Percentiles rank a stretch among this genome's conserved stretches.
These are phyloP conservation scores for Scedosporium apiospermum DNA, from an alignment of 2,329 filamentous ascomycete species.

Conservation along the genomic window DNA sequence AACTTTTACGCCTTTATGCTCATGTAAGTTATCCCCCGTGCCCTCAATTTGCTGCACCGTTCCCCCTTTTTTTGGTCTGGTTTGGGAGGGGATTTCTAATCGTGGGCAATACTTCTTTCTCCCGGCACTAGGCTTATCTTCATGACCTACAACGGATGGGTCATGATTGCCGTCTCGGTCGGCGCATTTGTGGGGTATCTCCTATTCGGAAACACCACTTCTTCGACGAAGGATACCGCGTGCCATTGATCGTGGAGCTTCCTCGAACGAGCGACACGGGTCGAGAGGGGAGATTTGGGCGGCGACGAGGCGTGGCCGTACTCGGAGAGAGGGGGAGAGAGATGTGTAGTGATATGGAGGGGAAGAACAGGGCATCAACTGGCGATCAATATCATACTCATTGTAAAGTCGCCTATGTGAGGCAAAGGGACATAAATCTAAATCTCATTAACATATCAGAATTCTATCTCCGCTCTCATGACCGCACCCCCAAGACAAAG, in stretches of 20 bases:
- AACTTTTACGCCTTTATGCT: conserved; percentile 99
- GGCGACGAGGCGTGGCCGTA: too few relatives aligned
- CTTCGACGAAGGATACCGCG: conserved; percentile 74
- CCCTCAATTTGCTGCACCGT: background rate
- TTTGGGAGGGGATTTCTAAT: too few relatives aligned
- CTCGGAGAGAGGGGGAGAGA: background rate
- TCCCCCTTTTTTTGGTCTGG: background rate
- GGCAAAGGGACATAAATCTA: too few relatives aligned
- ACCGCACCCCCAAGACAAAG: background rate
- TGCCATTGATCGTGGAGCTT: conserved; percentile 62
- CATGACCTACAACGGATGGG: conserved; percentile 99
- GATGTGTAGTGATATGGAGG: background rate
- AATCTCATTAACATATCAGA: background rate
- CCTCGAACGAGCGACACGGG: background rate
- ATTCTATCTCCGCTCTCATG: background rate
- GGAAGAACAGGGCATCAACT: background rate
- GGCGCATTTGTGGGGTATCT: conserved; percentile 87
- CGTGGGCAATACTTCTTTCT: background rate
- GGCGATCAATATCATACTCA: background rate
- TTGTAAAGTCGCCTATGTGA: background rate
- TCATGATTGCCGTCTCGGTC: conserved; percentile 85
- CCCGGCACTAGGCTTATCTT: conserved; percentile 69
- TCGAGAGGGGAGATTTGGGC: background rate
- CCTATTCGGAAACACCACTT: conserved; percentile 61
- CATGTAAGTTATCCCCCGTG: conserved; percentile 61